These are phyloP conservation scores for Alternaria postmessia DNA, from an alignment of 2,329 filamentous ascomycete species.

Conservation along the genomic window DNA sequence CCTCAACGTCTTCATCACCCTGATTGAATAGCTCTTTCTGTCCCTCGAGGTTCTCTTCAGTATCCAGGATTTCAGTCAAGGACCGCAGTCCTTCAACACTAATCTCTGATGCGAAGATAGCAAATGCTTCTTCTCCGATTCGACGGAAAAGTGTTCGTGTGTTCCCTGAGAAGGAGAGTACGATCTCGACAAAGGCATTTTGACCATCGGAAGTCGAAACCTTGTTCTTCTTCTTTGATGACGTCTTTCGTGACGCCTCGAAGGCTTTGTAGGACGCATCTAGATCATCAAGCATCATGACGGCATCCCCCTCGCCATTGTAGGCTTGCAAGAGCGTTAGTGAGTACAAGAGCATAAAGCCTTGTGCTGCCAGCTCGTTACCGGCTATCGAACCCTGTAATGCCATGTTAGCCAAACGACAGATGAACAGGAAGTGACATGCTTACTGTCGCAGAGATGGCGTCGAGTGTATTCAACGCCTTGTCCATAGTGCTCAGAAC, in stretches of 20 bases:
- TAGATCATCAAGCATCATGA: conserved; percentile 84
- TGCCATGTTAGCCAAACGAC: conserved; percentile 14
- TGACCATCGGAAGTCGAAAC: conserved; percentile 33
- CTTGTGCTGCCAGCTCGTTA: conserved; percentile 59
- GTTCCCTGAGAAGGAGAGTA: conserved; percentile 88
- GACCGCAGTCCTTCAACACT: conserved; percentile 75
- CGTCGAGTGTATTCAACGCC: conserved; percentile 42
- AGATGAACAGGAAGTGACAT: background rate
- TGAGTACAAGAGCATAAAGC: conserved; percentile 81
- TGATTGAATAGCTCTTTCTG: conserved; percentile 86
- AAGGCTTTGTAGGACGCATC: conserved; percentile 64
- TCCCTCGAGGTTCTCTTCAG: conserved; percentile 81
- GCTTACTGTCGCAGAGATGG: conserved; percentile 37
- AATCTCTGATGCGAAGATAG: conserved; percentile 78
- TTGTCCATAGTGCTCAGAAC: conserved; percentile 51
- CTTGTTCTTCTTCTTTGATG: conserved; percentile 55
- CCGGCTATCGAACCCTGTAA: conserved; percentile 35
- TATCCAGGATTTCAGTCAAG: conserved; percentile 73
- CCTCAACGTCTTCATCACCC: conserved; percentile 52
- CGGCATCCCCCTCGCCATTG: conserved; percentile 85
- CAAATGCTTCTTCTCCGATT: conserved; percentile 87
- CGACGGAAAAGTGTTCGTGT: conserved; percentile 85
- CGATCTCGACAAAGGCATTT: conserved; percentile 75
- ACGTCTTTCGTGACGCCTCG: conserved; percentile 73
- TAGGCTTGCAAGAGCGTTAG: conserved; percentile 88